These are phyloP conservation scores for Naumovozyma castellii DNA, from an alignment of 805 yeast genomes.

Conservation along the genomic window DNA sequence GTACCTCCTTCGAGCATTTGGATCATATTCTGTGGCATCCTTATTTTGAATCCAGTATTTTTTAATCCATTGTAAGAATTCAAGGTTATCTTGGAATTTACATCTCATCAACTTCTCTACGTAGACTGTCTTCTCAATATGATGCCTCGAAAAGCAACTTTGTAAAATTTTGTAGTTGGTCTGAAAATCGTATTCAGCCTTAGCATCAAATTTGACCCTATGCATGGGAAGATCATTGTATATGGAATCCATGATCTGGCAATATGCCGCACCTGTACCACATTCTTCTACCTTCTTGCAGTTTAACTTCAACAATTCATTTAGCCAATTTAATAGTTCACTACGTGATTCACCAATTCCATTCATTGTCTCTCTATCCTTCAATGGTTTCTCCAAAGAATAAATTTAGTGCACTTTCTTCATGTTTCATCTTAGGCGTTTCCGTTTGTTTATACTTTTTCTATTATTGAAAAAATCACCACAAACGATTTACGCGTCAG, in stretches of 20 bases:
- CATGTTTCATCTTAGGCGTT: background rate
- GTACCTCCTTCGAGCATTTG: constrained; percentile 46
- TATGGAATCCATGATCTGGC: constrained; percentile 83
- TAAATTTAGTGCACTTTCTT: background rate
- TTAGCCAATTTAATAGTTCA: constrained; percentile 80
- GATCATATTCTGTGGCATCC: constrained; percentile 63
- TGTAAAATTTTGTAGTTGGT: constrained; percentile 83
- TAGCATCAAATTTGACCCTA: constrained; percentile 63
- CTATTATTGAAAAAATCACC: background rate
- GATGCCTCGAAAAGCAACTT: constrained; percentile 61
- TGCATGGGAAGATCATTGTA: constrained; percentile 74
- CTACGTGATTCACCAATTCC: constrained; percentile 67
- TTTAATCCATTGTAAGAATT: constrained; percentile 87
- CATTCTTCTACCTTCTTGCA: constrained; percentile 81
- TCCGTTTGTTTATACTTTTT: background rate
- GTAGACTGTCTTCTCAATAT: constrained; percentile 63
- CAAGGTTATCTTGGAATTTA: constrained; percentile 86
- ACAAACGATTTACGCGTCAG: background rate
- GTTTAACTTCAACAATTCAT: constrained; percentile 53
- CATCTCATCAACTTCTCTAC: constrained; percentile 80
- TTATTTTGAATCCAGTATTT: constrained; percentile 70
- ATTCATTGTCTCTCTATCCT: constrained; percentile 2
- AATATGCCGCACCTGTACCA: constrained; percentile 92
- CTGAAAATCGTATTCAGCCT: constrained; percentile 64
- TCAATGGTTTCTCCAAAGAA: too few species aligned